Evolutionary conservation across 805 yeast genomes (phyloP).

Genomic region (Vanderwaltozyma yarrowii): DNA sequence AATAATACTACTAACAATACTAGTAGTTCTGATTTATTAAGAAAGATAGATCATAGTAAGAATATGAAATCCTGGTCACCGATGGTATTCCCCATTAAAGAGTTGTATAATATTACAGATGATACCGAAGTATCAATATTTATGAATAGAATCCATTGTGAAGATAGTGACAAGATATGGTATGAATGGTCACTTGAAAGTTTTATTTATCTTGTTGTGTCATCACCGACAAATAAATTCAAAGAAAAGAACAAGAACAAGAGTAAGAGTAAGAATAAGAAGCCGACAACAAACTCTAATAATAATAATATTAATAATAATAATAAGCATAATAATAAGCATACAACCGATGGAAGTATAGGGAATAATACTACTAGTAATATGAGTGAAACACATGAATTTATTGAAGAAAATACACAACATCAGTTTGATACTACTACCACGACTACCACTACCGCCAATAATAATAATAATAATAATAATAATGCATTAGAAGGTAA

Average conservation of each 20-base stretch:
- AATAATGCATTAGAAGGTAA: too few relatives aligned
- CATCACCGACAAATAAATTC: slow-evolving; percentile 5
- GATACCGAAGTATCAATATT: slow-evolving; percentile 45
- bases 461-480: too few relatives aligned
- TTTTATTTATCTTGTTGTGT: slow-evolving; percentile 34
- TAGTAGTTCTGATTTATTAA: background rate
- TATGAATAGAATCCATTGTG: slow-evolving; percentile 35
- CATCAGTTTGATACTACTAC: background rate
- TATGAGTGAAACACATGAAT: background rate
- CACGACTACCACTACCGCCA: background rate
- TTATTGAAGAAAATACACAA: background rate
- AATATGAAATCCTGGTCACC: slow-evolving; percentile 62
- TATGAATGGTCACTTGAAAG: slow-evolving; percentile 57
- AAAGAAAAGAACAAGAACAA: background rate
- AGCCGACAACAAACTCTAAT: too few relatives aligned
- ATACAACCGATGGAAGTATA: background rate
- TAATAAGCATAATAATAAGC: background rate
- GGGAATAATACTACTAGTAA: background rate
- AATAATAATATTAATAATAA: too few relatives aligned
- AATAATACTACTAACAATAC: background rate
- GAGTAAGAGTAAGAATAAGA: background rate
- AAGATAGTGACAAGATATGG: slow-evolving; percentile 40
- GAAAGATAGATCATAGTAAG: slow-evolving; percentile 26
- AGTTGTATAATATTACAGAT: slow-evolving; percentile 43
- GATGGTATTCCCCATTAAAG: slow-evolving; percentile 47